phyloP scores from a whole-genome alignment of 164 flowering plant species.

The Magnolia kwangsiensis region DNA sequence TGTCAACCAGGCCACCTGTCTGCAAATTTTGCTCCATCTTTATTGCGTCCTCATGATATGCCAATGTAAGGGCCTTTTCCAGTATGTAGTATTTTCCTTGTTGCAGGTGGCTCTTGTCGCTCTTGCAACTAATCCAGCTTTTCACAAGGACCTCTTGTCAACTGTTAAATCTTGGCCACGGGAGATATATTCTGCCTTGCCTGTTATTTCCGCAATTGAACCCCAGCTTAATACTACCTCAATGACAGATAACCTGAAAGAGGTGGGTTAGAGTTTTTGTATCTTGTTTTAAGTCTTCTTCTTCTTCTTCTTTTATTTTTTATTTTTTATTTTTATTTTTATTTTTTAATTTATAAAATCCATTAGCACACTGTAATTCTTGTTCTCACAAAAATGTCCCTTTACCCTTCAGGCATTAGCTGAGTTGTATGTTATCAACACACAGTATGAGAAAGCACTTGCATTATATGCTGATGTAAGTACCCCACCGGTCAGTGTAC shows the following conservation, averaged over 20 bases:
- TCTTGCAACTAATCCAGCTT: conserved; percentile 80
- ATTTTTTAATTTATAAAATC: too few relatives aligned
- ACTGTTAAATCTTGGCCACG: conserved; percentile 93
- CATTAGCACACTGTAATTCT: neutral
- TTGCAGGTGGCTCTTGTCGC: conserved; percentile 90
- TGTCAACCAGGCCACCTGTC: conserved; percentile 12
- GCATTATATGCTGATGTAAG: conserved; percentile 96
- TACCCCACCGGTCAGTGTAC: conserved; percentile 3
- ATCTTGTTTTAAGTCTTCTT: neutral
- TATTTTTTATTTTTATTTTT: neutral
- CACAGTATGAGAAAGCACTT: conserved; percentile 83
- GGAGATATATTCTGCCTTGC: conserved; percentile 70
- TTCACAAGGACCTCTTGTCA: conserved; percentile 77
- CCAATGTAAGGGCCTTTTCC: neutral
- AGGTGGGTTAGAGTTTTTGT: conserved; percentile 37
- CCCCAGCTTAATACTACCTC: conserved; percentile 88
- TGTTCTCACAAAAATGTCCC: neutral
- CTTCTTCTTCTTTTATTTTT: too few relatives aligned
- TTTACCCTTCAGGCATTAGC: conserved; percentile 75
- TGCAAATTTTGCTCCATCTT: neutral
- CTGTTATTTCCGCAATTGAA: conserved; percentile 89
- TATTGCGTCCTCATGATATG: neutral
- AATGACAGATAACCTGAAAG: conserved; percentile 85
- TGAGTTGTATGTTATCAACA: conserved; percentile 79
- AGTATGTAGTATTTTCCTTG: conserved; percentile 11